Evolutionary conservation across 2,329 filamentous ascomycete genomes (phyloP), one percentile per base, ranked within the genome.

Genomic region (Phialemoniopsis sp.): DNA sequence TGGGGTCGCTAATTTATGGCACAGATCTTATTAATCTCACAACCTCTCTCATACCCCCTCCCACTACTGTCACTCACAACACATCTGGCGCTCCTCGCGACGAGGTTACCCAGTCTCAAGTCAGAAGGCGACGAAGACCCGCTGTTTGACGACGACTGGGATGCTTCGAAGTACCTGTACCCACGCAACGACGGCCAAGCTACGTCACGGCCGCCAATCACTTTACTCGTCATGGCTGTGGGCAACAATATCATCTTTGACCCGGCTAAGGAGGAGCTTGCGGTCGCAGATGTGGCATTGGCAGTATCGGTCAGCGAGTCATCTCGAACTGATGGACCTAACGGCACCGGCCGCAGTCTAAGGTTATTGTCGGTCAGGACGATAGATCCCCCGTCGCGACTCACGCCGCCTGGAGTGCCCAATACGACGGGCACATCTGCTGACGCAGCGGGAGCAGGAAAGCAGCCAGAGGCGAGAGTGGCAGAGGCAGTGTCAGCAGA

Each of bases 141-240:
- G 12, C 82, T 96, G 58, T 98, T 98, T 64, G 86, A 96, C 67
- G 93, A 98, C 65, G 93, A 98, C 67, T 98, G 93, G 93, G 88
- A 86, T 47, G 86, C 85, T 13, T 82, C 89, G 1, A 74, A 80
- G 14, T 82, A 81, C 41, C 69, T 98, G 21, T 98, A 94, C 66
- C 76, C 82, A 2, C 74, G 73, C 43, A 57, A 62, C 13, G 54
- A 51, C 28, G 52, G 42, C 38, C 53, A 50, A 4, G 46, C 52
- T 16, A 50, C 30, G 13, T 58, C 68, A 10, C 78, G 83, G 36
- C 93, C 93, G 5, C 89, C 93, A 1, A 78, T 98, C 40, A 96
- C 91, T 4, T 76, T 98, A 15, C 82, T 98, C 10, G 89, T 97
- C 40, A 85, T 95, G 61, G 80, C 86, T 4, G 84, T 95, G 1